phyloP scores from a whole-genome alignment of 225 moss, liverwort and hornwort species.

The Physcomitrellopsis africana region DNA sequence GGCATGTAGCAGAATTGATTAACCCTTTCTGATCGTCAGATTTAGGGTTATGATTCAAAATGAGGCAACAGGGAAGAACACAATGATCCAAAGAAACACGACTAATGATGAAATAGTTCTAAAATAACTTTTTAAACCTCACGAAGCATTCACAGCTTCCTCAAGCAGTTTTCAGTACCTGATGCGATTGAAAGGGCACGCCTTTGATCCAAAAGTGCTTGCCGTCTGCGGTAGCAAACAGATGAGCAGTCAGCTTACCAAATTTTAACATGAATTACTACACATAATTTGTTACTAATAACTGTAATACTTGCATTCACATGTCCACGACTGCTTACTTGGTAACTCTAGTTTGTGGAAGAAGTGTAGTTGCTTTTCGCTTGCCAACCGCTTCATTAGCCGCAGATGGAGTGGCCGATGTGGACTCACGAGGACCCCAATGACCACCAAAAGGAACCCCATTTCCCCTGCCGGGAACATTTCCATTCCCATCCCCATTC shows the following conservation, averaged over 20 bases:
- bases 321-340: constrained; percentile 33
- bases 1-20: not conserved
- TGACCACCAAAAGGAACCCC: constrained; percentile 43
- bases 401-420: constrained; percentile 4
- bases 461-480: constrained; percentile 22
- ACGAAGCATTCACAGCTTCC: not conserved
- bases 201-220: constrained; percentile 70
- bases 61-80: not conserved
- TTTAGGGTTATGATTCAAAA: not conserved
- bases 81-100: not conserved
- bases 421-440: constrained; percentile 33
- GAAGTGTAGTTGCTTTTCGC: constrained; percentile 21
- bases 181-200: constrained; percentile 80
- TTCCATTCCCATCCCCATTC: constrained; percentile 19
- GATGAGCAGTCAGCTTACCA: constrained; percentile 1
- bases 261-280: not conserved
- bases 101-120: not conserved
- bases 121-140: not conserved
- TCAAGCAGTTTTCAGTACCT: constrained; percentile 46
- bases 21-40: not conserved
- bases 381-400: constrained; percentile 4
- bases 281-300: not conserved
- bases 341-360: constrained; percentile 28
- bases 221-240: constrained; percentile 35
- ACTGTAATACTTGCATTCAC: not conserved